Percentiles rank a stretch among this genome's conserved stretches.
Evolutionary conservation across 495 filamentous ascomycete species (phyloP).

Genomic region (Penicillium paradoxum): DNA sequence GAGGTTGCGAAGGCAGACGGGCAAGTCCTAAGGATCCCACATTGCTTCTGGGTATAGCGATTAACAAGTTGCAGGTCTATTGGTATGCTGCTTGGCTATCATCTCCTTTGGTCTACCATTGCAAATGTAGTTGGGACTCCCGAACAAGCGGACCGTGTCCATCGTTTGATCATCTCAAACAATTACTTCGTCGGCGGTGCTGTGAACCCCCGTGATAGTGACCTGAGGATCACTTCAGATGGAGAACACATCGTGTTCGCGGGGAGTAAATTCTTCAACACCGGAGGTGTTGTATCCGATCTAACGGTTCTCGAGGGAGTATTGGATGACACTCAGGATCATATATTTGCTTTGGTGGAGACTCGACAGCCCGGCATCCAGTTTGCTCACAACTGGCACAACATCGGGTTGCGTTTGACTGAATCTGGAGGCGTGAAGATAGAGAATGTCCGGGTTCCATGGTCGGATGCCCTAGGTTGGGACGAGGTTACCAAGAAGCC

Average conservation of each 20-base stretch:
- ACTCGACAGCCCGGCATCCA: slow-evolving; percentile 51
- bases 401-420: slow-evolving; percentile 54
- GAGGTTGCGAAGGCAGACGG: slow-evolving; percentile 58
- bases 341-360: slow-evolving; percentile 53
- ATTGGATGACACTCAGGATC: slow-evolving; percentile 49
- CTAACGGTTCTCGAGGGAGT: slow-evolving; percentile 58
- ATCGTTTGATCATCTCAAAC: slow-evolving; percentile 48
- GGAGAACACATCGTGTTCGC: slow-evolving; percentile 51
- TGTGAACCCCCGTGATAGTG: slow-evolving; percentile 57
- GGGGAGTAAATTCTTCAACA: slow-evolving; percentile 59
- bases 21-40: slow-evolving; percentile 10
- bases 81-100: slow-evolving; percentile 58
- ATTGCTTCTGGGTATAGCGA: neutral
- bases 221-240: slow-evolving; percentile 48
- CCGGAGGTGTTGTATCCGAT: slow-evolving; percentile 56
- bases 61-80: slow-evolving; percentile 31
- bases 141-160: slow-evolving; percentile 49
- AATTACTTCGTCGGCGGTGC: slow-evolving; percentile 59
- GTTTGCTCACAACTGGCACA: slow-evolving; percentile 58
- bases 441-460: slow-evolving; percentile 50
- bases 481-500: slow-evolving; percentile 39
- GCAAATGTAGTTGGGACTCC: slow-evolving; percentile 51
- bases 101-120: slow-evolving; percentile 56
- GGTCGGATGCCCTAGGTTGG: slow-evolving; percentile 57
- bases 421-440: slow-evolving; percentile 58